Conservation (phyloP, 176 grass and related monocot species). For the Triticum timopheevii region DNA sequence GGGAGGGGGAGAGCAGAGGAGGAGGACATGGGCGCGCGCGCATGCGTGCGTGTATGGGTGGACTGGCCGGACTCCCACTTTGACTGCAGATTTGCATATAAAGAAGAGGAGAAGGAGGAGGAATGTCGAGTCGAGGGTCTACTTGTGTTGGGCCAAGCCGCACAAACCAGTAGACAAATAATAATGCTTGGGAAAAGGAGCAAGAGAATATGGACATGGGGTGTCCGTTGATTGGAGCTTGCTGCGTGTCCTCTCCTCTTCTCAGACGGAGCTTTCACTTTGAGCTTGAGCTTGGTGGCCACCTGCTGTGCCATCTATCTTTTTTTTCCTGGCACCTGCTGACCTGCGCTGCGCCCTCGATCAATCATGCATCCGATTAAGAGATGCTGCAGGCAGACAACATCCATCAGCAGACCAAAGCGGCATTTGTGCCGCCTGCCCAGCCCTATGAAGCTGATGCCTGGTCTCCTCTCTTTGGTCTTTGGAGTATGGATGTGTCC, state of each 20-base stretch:
- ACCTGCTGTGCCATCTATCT: no score
- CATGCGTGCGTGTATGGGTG: neutral
- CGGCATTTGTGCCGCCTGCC: no score
- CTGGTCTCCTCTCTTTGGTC: no score
- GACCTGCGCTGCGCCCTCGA: no score
- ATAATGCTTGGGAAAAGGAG: neutral
- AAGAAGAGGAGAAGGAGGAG: neutral
- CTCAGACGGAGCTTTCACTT: neutral
- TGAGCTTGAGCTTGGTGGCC: neutral
- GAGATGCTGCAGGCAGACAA: no score
- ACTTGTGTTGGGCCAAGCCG: neutral
- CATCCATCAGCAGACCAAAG: no score
- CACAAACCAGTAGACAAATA: neutral
- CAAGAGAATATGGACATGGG: neutral
- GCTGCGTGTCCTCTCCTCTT: neutral
- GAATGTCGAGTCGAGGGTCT: neutral
- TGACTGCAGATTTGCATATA: neutral
- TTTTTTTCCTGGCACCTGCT: no score
- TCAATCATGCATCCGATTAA: no score
- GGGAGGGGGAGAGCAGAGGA: neutral
- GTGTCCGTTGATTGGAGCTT: neutral
- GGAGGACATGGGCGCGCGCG: conserved; percentile 16
- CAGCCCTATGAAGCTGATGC: no score
- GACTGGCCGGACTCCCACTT: neutral
- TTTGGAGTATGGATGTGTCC: no score